Evolutionary conservation across 352 stramenopile genomes (phyloP).

Genomic region (Globisporangium camurandrum): DNA sequence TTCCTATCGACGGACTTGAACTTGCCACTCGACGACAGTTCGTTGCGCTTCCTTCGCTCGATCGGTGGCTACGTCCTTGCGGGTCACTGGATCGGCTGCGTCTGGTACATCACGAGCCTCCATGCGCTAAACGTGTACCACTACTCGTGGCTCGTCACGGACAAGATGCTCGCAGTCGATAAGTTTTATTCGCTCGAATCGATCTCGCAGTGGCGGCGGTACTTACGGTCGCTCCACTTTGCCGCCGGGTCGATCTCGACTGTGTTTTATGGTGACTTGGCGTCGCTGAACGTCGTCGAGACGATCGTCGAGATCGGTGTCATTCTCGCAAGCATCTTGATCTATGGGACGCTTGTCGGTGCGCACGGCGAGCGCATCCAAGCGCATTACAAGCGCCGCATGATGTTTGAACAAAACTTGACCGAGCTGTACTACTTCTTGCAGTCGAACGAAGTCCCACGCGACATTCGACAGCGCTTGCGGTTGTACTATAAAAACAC

Average conservation of each 20-base stretch:
- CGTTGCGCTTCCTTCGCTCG: conserved; percentile 43
- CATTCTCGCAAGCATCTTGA: conserved; percentile 61
- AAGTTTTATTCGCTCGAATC: conserved; percentile 29
- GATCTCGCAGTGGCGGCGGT: conserved; percentile 33
- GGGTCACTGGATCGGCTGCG: conserved; percentile 62
- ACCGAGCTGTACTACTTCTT: conserved; percentile 55
- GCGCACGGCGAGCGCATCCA: conserved; percentile 55
- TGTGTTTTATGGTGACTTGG: conserved; percentile 65
- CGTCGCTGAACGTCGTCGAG: conserved; percentile 52
- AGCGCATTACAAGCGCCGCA: conserved; percentile 53
- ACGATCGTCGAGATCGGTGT: conserved; percentile 45
- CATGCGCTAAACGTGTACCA: conserved; percentile 37
- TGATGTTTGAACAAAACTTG: conserved; percentile 67
- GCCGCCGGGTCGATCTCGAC: conserved; percentile 56
- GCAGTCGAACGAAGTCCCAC: conserved; percentile 47
- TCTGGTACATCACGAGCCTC: conserved; percentile 49
- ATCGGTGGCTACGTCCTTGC: conserved; percentile 42
- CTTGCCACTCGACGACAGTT: conserved; percentile 36
- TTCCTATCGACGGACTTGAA: conserved; percentile 46
- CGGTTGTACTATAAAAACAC: conserved; percentile 63
- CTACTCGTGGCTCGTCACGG: conserved; percentile 46
- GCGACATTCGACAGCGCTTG: conserved; percentile 37
- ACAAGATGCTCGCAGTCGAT: conserved; percentile 45
- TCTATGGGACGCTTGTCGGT: conserved; percentile 60
- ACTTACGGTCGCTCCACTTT: conserved; percentile 56